Base-by-base conservation (phyloP, 805 yeast genomes). In the Lachancea waltii region DNA sequence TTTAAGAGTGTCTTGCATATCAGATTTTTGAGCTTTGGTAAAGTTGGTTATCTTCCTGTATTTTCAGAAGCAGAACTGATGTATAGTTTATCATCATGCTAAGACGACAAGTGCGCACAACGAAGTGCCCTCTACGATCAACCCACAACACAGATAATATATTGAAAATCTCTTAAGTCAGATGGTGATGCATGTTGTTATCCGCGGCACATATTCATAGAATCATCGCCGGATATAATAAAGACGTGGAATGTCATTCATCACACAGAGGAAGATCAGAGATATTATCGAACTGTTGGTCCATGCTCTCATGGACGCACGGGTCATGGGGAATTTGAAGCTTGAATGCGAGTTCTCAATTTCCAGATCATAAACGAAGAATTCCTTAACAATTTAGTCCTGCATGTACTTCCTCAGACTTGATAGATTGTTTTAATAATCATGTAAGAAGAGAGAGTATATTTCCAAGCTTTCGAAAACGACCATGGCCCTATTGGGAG, bases 1-100 rank as follows among this genome's bases (percentile, higher is more conserved):
- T 7, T 22, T 22, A 8, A 5, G 5, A 20, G 19, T 5, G 36
- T 33, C 35, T 36, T 30, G 30, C 30, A 13, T 11, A 21, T 37
- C 41, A 37, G 41, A 37, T 30, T 13, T 34, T 52, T 64, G 67
- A 70, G 75, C 72, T 64, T 77, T 77, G 84, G 84, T 75, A 73
- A 67, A n/a, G 56, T 56, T 58, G 67, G 73, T 72, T 81, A 73
- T 84, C 92, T 83, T 83, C 94, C 77, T 68, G 44, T 43, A 63
- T 70, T 74, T 72, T 85, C 95, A 85, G 95, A 85, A 85, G 95
- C 95, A 85, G 95, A 85, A 85, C 95, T 85, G 95, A 83, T 73
- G 49, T 46, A 40, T 46, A 36, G 49, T n/a, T 54, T 53, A 48
- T 58, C 63, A 58, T 58, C 63, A 58, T 49, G 38, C 42, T 42